Conservation (phyloP, 179 eudicot genomes). For the Sideroxylon spinosum region DNA sequence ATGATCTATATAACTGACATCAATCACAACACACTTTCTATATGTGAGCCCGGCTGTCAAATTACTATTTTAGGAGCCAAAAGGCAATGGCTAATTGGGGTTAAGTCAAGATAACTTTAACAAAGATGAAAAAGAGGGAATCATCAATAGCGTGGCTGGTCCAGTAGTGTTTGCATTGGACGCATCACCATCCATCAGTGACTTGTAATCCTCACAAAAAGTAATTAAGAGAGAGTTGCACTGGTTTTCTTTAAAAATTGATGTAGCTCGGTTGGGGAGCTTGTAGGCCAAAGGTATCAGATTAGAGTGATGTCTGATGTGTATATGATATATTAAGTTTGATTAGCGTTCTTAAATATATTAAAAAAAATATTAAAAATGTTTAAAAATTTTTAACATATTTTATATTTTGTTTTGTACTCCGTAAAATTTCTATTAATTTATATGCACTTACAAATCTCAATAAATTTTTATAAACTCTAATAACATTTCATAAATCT, state of each 20-base stretch:
- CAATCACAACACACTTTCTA: constrained; percentile 4
- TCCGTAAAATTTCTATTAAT: too few relatives aligned
- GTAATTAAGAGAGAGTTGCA: neutral
- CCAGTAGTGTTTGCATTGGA: constrained; percentile 23
- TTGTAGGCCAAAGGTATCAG: constrained; percentile 33
- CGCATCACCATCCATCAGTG: constrained; percentile 12
- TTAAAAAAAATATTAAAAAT: too few relatives aligned
- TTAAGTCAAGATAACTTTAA: constrained; percentile 31
- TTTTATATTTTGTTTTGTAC: too few relatives aligned
- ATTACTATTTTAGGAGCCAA: constrained; percentile 5
- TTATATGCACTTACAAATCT: too few relatives aligned
- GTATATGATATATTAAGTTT: too few relatives aligned
- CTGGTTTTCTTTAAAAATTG: constrained; percentile 11
- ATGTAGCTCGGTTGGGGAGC: constrained; percentile 34
- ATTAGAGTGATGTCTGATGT: too few relatives aligned
- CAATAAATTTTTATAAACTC: too few relatives aligned
- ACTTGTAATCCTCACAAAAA: constrained; percentile 16
- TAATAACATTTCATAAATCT: too few relatives aligned
- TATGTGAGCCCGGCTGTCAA: neutral
- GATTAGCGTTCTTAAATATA: too few relatives aligned
- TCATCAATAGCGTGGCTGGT: constrained; percentile 1
- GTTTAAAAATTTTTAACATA: too few relatives aligned
- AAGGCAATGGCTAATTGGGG: constrained; percentile 22
- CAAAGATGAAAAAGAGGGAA: constrained; percentile 7
- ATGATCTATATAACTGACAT: neutral